phyloP scores from a whole-genome alignment of 371 early-diverging fungal genomes.

The Mortierella sp. region DNA sequence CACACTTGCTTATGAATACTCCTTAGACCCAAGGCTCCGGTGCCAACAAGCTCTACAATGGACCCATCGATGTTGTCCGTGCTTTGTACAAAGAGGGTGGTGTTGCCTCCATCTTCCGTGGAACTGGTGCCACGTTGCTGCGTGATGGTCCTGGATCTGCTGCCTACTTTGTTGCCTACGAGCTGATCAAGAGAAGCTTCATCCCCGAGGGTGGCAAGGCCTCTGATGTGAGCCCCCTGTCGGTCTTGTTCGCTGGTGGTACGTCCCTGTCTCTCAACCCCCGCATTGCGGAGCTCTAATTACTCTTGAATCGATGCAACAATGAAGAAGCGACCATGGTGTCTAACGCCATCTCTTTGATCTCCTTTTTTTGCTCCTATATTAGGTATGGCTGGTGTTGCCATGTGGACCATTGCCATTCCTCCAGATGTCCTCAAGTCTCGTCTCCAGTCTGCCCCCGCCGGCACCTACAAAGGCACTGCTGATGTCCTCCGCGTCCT shows the following conservation, averaged over 20 bases:
- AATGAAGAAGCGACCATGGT: background rate
- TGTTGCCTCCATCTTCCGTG: slow-evolving; percentile 87
- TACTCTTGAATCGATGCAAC: no score
- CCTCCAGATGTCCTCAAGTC: slow-evolving; percentile 98
- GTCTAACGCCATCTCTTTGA: background rate
- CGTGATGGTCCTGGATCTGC: slow-evolving; percentile 96
- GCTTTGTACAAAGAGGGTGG: slow-evolving; percentile 85
- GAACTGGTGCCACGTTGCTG: slow-evolving; percentile 93
- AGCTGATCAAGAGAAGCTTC: slow-evolving; percentile 84
- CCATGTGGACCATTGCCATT: slow-evolving; percentile 88
- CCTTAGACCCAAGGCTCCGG: slow-evolving; percentile 46
- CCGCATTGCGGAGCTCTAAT: no score
- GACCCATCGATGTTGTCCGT: slow-evolving; percentile 82
- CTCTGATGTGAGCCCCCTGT: slow-evolving; percentile 76
- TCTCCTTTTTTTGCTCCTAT: background rate
- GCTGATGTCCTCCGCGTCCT: slow-evolving; percentile 84
- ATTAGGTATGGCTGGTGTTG: slow-evolving; percentile 79
- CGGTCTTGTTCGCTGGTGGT: slow-evolving; percentile 96
- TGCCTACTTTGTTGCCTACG: slow-evolving; percentile 98
- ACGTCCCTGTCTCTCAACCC: no score
- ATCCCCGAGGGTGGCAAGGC: slow-evolving; percentile 79
- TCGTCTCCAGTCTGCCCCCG: slow-evolving; percentile 94
- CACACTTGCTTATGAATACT: background rate
- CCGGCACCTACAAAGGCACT: slow-evolving; percentile 91
- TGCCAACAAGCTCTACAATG: slow-evolving; percentile 76